Percentiles rank a stretch among this genome's conserved stretches.
Conservation (phyloP, 2,329 filamentous ascomycete genomes). For the Botryotinia convoluta region DNA sequence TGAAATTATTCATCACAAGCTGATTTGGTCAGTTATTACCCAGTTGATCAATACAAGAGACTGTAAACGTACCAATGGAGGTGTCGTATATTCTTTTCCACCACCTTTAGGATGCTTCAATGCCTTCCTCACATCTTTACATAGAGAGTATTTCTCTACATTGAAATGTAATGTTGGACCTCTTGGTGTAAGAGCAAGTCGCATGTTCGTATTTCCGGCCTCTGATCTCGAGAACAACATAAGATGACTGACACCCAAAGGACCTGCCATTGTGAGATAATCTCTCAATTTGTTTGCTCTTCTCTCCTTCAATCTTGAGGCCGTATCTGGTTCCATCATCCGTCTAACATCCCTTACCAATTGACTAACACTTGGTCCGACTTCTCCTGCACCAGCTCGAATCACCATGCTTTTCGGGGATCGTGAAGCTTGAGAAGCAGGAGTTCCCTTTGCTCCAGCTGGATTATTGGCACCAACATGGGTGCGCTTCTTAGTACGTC, state of each 20-base stretch:
- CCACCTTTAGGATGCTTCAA: constrained; percentile 79
- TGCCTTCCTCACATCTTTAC: constrained; percentile 82
- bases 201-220: constrained; percentile 87
- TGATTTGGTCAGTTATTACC: constrained; percentile 35
- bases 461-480: constrained; percentile 64
- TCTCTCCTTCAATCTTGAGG: constrained; percentile 82
- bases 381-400: constrained; percentile 89
- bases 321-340: constrained; percentile 96
- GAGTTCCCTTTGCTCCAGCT: constrained; percentile 48
- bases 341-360: constrained; percentile 84
- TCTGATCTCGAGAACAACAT: constrained; percentile 89
- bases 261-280: constrained; percentile 93
- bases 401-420: constrained; percentile 98
- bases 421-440: constrained; percentile 57
- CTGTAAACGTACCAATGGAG: constrained; percentile 64
- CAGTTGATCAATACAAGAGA: background rate
- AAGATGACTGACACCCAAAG: constrained; percentile 87
- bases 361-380: constrained; percentile 87
- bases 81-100: constrained; percentile 80
- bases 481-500: constrained; percentile 84
- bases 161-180: constrained; percentile 93
- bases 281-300: constrained; percentile 85
- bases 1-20: constrained; percentile 99
- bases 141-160: constrained; percentile 90
- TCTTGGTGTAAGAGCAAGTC: constrained; percentile 80